Base-by-base conservation (phyloP, 371 early-diverging fungal species). In the Phascolomyces articulosus region DNA sequence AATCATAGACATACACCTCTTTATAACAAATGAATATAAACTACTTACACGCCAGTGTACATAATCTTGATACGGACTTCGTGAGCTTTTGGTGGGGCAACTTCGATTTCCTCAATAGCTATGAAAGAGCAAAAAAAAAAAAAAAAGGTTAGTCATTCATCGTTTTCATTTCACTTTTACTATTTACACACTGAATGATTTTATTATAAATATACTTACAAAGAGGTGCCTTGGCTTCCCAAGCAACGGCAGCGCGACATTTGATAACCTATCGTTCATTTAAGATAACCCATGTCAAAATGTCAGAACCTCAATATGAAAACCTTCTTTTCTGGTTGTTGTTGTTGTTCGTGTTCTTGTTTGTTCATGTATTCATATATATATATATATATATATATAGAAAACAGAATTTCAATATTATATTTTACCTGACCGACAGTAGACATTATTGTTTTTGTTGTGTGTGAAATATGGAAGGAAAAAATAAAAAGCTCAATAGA, bases 171-270 rank as follows among this genome's bases (percentile, higher is more conserved):
- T 10, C 28, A 6, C 16, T 28, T 51, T 11, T 31, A 11, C 20
- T 15, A 1, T 44, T 13, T 44, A 44, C 18, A 27, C n/a, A n/a
- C n/a, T n/a, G n/a, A n/a, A n/a, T n/a, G n/a, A n/a, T n/a, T n/a
- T n/a, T n/a, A n/a, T n/a, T n/a, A n/a, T n/a, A n/a, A n/a, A n/a
- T n/a, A n/a, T n/a, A 82, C 90, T 72, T 89, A 95, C 97, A 82
- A 34, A 97, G 85, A 55, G 96, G 96, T 79, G 94, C 89, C 60
- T 85, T 87, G 60, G 98, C 89, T 63, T 91, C 94, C 97, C 97
- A 96, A 60, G 98, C 96, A 55, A 98, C 85, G 29, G 98, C 98
- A 65, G 98, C 98, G 69, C 91, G 90, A 85, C 98, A 98, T 62
- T 87, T 94, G 72, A 97, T 97, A 72, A 91, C 80, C 82, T 81